Evolutionary conservation across 352 stramenopile genomes (phyloP).

Genomic region (Pythium chondricola): DNA sequence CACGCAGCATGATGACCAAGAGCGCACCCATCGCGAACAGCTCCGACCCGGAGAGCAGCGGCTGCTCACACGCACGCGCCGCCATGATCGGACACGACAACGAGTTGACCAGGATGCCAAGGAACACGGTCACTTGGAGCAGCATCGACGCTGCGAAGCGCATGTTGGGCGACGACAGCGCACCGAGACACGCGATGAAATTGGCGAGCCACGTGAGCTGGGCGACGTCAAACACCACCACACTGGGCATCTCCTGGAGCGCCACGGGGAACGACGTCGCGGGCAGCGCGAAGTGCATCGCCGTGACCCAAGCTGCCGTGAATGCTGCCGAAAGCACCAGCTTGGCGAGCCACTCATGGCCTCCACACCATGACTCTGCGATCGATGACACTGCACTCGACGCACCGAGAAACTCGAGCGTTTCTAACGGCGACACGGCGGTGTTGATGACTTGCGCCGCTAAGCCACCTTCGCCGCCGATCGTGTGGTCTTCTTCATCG

Average conservation of each 20-base stretch:
- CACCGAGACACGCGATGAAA: constrained; percentile 27
- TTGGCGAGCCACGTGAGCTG: constrained; percentile 18
- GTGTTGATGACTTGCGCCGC: constrained; percentile 12
- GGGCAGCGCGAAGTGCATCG: constrained; percentile 6
- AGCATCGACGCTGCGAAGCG: constrained; percentile 61
- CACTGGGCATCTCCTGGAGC: constrained; percentile 3
- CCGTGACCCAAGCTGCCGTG: constrained; percentile 5
- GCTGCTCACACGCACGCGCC: constrained; percentile 6
- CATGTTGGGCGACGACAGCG: constrained; percentile 60
- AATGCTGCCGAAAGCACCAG: constrained; percentile 6
- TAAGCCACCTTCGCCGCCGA: constrained; percentile 12
- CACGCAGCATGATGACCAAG: constrained; percentile 9
- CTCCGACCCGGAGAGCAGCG: constrained; percentile 8
- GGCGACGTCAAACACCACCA: constrained; percentile 8
- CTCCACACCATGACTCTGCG: constrained; percentile 13
- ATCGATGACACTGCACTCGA: constrained; percentile 14
- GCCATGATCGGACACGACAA: constrained; percentile 23
- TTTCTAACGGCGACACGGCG: constrained; percentile 13
- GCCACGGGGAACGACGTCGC: constrained; percentile 2
- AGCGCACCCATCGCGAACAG: constrained; percentile 13
- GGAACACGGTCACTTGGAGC: constrained; percentile 51
- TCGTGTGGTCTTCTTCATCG: constrained; percentile 12
- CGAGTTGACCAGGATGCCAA: constrained; percentile 68
- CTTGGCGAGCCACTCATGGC: constrained; percentile 18
- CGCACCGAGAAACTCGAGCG: constrained; percentile 12